A percentile compares a stretch with the other conserved stretches of the same genome.
phyloP scores from a whole-genome alignment of 768 basidiomycete species.

The Amanita exitialis region DNA sequence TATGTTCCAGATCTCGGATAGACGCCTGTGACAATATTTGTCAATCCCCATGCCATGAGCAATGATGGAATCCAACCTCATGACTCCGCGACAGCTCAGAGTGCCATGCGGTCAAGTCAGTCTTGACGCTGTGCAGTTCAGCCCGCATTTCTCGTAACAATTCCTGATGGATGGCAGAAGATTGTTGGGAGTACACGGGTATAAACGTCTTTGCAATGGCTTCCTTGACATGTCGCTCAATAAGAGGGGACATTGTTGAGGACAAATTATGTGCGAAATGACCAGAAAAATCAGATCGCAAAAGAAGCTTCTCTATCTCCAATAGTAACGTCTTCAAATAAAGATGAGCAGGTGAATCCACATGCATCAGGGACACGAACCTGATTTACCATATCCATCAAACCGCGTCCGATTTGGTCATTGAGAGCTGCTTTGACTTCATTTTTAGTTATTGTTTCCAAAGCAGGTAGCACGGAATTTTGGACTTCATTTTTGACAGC shows the following conservation, averaged over 20 bases:
- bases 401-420: slow-evolving; percentile 64
- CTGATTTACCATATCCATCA: slow-evolving; percentile 65
- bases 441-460: slow-evolving; percentile 72
- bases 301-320: slow-evolving; percentile 71
- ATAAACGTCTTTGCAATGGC: slow-evolving; percentile 63
- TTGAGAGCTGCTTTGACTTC: slow-evolving; percentile 75
- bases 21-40: slow-evolving; percentile 34
- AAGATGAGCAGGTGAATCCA: slow-evolving; percentile 6
- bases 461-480: slow-evolving; percentile 70
- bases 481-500: slow-evolving; percentile 83
- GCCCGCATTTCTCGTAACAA: slow-evolving; percentile 62
- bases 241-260: slow-evolving; percentile 58
- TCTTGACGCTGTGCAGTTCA: slow-evolving; percentile 70
- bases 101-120: slow-evolving; percentile 76
- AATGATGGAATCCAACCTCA: slow-evolving; percentile 41
- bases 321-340: slow-evolving; percentile 52
- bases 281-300: slow-evolving; percentile 65
- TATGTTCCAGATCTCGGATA: slow-evolving; percentile 75
- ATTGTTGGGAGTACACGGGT: slow-evolving; percentile 67
- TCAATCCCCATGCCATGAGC: neutral
- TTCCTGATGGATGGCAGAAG: slow-evolving; percentile 73
- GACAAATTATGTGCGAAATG: slow-evolving; percentile 73
- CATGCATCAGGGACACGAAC: slow-evolving; percentile 28
- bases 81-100: slow-evolving; percentile 67
- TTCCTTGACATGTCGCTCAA: slow-evolving; percentile 79